phyloP scores from a whole-genome alignment of 2,329 filamentous ascomycete species.

The Cyphellophora attinorum region DNA sequence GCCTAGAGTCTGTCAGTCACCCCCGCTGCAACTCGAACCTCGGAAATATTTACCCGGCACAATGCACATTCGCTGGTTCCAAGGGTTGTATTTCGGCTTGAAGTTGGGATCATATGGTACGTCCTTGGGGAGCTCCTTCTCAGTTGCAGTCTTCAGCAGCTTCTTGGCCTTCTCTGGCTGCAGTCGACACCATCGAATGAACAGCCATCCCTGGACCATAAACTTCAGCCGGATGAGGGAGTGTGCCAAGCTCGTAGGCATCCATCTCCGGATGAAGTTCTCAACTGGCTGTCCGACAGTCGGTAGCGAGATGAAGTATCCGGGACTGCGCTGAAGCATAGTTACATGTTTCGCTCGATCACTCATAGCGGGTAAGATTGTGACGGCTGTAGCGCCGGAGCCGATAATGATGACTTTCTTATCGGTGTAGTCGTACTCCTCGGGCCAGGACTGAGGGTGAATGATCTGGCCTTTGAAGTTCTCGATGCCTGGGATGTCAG shows the following conservation, averaged over 20 bases:
- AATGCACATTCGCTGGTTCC: constrained; percentile 68
- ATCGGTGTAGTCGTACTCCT: constrained; percentile 53
- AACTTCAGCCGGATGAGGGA: constrained; percentile 14
- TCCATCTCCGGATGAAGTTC: constrained; percentile 11
- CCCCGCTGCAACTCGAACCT: too few relatives aligned
- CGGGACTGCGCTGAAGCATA: constrained; percentile 72
- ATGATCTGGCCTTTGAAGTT: constrained; percentile 54
- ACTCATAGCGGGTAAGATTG: constrained; percentile 61
- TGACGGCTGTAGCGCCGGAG: constrained; percentile 70
- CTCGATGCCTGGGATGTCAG: constrained; percentile 57
- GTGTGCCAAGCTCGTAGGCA: constrained; percentile 12
- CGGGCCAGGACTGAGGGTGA: constrained; percentile 70
- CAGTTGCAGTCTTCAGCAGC: constrained; percentile 10
- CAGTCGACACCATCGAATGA: constrained; percentile 16
- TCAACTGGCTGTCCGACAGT: constrained; percentile 8
- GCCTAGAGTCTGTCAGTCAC: too few relatives aligned
- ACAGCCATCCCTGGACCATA: constrained; percentile 9
- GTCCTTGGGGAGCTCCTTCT: constrained; percentile 12
- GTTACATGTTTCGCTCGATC: constrained; percentile 58
- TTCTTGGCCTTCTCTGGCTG: constrained; percentile 13
- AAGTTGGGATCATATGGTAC: constrained; percentile 48
- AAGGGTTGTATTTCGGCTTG: constrained; percentile 51
- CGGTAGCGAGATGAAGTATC: constrained; percentile 46
- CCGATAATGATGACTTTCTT: constrained; percentile 67
- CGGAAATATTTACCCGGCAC: too few relatives aligned